Evolutionary conservation across 73 alveolate species (phyloP).

Genomic region (Paramecium sexaurelia): DNA sequence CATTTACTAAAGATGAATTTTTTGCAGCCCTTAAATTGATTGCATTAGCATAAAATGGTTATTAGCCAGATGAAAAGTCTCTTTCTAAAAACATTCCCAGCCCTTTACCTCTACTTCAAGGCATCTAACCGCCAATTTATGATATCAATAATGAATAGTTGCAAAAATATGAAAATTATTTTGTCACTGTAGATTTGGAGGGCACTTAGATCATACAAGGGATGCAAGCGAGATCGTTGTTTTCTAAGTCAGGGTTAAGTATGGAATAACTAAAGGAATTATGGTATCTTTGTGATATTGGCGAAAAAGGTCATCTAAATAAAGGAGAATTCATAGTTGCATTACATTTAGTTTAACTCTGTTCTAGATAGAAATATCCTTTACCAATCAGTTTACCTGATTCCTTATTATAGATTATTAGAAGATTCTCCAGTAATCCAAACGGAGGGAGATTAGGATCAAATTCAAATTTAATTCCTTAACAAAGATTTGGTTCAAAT

Average conservation of each 20-base stretch:
- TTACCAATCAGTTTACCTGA: neutral
- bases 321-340: conserved; percentile 50
- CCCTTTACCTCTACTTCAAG: conserved; percentile 7
- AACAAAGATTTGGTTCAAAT: conserved; percentile 34
- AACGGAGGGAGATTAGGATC: conserved; percentile 11
- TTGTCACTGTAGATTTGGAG: neutral
- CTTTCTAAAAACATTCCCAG: neutral
- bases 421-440: conserved; percentile 31
- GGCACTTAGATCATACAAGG: conserved; percentile 30
- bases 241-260: neutral
- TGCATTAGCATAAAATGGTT: conserved; percentile 5
- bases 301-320: conserved; percentile 40
- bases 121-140: neutral
- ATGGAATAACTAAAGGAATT: conserved; percentile 6
- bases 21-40: conserved; percentile 33
- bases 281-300: conserved; percentile 41
- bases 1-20: conserved; percentile 41
- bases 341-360: neutral
- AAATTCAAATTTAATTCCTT: neutral
- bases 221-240: neutral
- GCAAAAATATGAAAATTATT: conserved; percentile 38
- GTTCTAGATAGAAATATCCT: neutral
- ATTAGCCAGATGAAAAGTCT: neutral
- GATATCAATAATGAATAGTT: neutral
- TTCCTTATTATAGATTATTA: neutral